phyloP scores from a whole-genome alignment of 805 yeast genomes.

The Candida peoriensis region DNA sequence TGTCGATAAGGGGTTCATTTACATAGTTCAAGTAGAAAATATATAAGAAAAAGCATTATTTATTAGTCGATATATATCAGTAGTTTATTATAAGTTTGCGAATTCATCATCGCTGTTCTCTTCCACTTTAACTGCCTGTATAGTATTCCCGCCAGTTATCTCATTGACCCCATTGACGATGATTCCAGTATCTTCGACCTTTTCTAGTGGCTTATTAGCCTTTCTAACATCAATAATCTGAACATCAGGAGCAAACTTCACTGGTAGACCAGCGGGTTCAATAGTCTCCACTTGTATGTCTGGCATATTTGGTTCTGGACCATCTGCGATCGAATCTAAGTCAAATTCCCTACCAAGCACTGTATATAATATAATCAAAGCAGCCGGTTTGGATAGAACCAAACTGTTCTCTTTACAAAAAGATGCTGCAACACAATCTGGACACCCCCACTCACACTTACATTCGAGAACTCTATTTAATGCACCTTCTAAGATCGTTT shows the following conservation, averaged over 20 bases:
- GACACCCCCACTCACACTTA: constrained; percentile 62
- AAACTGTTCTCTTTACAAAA: constrained; percentile 76
- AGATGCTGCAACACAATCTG: constrained; percentile 79
- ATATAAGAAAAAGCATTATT: background rate
- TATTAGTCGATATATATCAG: background rate
- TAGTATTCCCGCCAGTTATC: too few species aligned
- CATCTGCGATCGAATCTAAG: constrained; percentile 46
- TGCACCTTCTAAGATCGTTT: constrained; percentile 58
- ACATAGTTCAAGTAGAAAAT: background rate
- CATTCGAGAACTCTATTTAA: constrained; percentile 58
- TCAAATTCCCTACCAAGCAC: constrained; percentile 53
- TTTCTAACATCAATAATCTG: constrained; percentile 41
- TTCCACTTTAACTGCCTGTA: constrained; percentile 2
- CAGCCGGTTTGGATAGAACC: constrained; percentile 86
- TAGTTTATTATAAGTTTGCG: background rate
- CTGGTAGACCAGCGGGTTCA: constrained; percentile 46
- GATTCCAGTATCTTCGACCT: constrained; percentile 10
- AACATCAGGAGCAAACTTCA: constrained; percentile 59
- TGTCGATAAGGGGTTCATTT: constrained; percentile 24
- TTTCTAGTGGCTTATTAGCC: constrained; percentile 13
- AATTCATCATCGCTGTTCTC: constrained; percentile 6
- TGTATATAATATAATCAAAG: constrained; percentile 58
- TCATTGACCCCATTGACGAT: constrained; percentile 16
- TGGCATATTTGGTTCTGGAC: constrained; percentile 78
- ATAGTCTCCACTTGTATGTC: constrained; percentile 64